phyloP scores from a whole-genome alignment of 345 rosid species.

The Atalantia buxifolia region DNA sequence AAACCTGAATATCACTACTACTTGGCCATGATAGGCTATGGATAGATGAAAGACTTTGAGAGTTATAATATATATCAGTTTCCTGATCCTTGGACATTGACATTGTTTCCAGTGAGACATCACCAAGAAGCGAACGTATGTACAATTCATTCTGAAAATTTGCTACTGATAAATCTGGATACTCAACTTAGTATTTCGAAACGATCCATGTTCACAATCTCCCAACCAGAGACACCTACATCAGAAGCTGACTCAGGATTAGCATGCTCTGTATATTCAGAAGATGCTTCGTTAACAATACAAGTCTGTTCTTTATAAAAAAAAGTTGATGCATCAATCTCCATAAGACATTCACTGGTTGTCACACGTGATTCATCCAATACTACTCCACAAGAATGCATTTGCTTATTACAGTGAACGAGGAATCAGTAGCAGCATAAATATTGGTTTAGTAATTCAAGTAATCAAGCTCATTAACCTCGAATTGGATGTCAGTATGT shows the following conservation, averaged over 20 bases:
- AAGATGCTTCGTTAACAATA: conserved; percentile 10
- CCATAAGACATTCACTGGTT: conserved; percentile 11
- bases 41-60: conserved; percentile 4
- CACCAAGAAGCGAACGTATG: background rate
- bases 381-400: conserved; percentile 12
- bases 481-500: conserved; percentile 33
- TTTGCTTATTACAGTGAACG: conserved; percentile 18
- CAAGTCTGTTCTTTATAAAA: conserved; percentile 26
- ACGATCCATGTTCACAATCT: conserved; percentile 25
- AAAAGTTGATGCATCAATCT: conserved; percentile 8
- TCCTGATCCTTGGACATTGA: conserved; percentile 12
- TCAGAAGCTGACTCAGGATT: conserved; percentile 12
- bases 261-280: conserved; percentile 27
- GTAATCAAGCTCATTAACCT: conserved; percentile 34
- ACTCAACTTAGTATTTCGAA: conserved; percentile 21
- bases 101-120: conserved; percentile 5
- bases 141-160: conserved; percentile 14
- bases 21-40: conserved; percentile 7
- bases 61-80: background rate
- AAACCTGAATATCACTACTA: conserved; percentile 15
- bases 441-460: conserved; percentile 27
- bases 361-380: conserved; percentile 17
- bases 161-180: conserved; percentile 12
- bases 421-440: conserved; percentile 14
- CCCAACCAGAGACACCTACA: conserved; percentile 23